Evolutionary conservation across 768 basidiomycete species (phyloP), one percentile per base, ranked within the genome.

Genomic region (Podaxis sp.): DNA sequence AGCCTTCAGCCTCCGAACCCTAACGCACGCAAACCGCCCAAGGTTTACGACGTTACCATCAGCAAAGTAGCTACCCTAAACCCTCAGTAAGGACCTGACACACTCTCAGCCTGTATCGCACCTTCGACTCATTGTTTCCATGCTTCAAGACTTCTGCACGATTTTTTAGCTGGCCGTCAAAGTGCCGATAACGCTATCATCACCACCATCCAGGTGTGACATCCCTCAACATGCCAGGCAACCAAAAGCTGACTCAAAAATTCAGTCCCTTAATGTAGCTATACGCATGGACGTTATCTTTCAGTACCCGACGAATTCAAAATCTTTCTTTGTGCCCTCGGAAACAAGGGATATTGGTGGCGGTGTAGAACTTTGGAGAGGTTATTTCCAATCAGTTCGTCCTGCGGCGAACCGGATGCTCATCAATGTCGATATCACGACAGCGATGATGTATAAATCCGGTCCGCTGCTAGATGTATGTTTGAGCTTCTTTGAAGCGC

Each of bases 361-460:
- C 0, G 91, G 92, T 0, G 78, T 93, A 4, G 79, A 84, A 20
- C 78, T 93, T 2, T 90, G 90, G 90, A 80, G 91, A 4, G 91
- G 91, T 0, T 93, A 90, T 63, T 92, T 93, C 75, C 92, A 93
- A 70, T 90, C 88, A 0, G 81, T 92, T 11, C 80, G 91, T 22
- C 91, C 91, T 15, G 87, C 84, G 0, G 80, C 86, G 15, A 86
- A 85, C 0, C 78, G 77, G 4, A 83, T 94, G 75, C 74, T 92
- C 36, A 80, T 93, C 66, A 94, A 94, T 64, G 82, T 94, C 66
- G 91, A 94, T 67, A 91, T 91, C 58, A 87, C 88, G 0, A 90
- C 91, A 0, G 91, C 87, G 0, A 84, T 87, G 20, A 91, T 93
- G 88, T 92, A 88, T 71, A 86, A 85, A 69, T 72, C 81, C 0